Evolutionary conservation across 495 filamentous ascomycete genomes (phyloP), one percentile per base, ranked within the genome.

Genomic region (Alectoria sarmentosa): DNA sequence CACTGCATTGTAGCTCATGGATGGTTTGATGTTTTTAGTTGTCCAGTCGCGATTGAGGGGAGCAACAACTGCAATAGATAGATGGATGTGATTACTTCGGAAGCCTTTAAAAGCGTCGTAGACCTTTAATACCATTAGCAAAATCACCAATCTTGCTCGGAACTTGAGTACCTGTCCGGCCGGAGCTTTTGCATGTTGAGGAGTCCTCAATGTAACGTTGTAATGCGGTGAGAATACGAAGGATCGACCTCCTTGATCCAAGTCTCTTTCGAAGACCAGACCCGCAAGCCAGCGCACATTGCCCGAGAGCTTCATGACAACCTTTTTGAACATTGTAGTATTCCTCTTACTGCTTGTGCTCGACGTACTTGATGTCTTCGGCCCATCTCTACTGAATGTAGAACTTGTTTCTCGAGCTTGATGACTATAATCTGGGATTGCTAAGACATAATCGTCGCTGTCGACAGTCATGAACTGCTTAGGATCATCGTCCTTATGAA

Each of bases 231-330:
- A 90, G 76, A 97, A 97, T 30, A 90, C 79, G 73, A 96, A 96
- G 15, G 86, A 90, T 60, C 95, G 83, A 32, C 81, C 78, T 34
- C 84, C 84, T 37, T 77, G 72, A 49, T 79, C 77, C 39, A 90
- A 74, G 65, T 92, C 88, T 62, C 89, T 83, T 73, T 98, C 93
- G 73, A 98, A 98, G 58, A 96, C 88, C 41, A 98, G 81, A 1
- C 94, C 94, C 28, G 91, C 88, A 66, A 90, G 77, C 89, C 90
- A 95, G 73, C 88, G 88, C 13, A 98, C 93, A 67, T 92, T 92
- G 10, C 94, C 94, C 9, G 92, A 96, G 13, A 98, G 82, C 73
- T 98, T 98, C 94, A 98, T 98, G 62, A 97, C 80, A 21, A 97
- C 93, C 73, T 98, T 98, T 73, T 95, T 93, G 80, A 98, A 98